Evolutionary conservation across 2,329 filamentous ascomycete genomes (phyloP).

Genomic region (Botryotinia calthae): DNA sequence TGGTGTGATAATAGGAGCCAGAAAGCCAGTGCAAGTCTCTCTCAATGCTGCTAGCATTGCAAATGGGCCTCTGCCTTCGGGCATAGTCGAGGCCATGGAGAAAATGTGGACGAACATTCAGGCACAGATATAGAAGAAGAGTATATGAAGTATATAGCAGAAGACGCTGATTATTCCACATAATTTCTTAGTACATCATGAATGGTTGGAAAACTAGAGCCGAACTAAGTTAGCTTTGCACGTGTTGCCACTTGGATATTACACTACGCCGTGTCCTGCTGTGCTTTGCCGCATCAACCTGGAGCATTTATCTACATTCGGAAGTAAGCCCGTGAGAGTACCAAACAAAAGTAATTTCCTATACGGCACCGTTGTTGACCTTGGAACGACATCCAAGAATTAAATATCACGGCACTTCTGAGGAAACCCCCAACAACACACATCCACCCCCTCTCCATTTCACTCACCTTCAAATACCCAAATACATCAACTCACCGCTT

Average conservation of each 20-base stretch:
- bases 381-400: too few relatives aligned
- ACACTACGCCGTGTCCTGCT: too few relatives aligned
- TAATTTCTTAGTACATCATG: neutral
- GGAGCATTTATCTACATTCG: neutral
- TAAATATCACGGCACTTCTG: too few relatives aligned
- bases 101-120: neutral
- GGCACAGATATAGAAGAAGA: neutral
- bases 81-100: neutral
- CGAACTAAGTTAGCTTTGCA: neutral
- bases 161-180: neutral
- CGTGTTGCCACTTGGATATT: neutral
- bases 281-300: too few relatives aligned
- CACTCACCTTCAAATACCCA: neutral
- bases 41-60: conserved; percentile 5
- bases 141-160: neutral
- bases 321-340: neutral
- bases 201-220: neutral
- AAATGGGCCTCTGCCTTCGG: neutral
- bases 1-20: conserved; percentile 1
- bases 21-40: neutral
- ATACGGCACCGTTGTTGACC: too few relatives aligned
- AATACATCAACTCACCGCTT: neutral
- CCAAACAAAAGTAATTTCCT: too few relatives aligned
- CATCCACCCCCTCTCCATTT: neutral
- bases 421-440: too few relatives aligned